These are phyloP conservation scores for Dictyostelium intermedium DNA, from an alignment of 78 protist species.

Conservation along the genomic window DNA sequence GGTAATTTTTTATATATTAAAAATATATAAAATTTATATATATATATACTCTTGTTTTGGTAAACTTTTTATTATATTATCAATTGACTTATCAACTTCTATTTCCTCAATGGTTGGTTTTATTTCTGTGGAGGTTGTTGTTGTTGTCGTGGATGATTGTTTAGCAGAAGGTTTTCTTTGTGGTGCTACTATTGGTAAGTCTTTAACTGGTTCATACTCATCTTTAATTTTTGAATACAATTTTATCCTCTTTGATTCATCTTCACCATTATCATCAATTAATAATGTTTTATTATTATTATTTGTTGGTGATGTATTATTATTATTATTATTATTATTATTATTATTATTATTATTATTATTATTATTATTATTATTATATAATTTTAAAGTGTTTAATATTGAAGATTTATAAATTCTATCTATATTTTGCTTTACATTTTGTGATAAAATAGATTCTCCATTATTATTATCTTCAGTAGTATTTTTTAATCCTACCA, in stretches of 20 bases:
- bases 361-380: neutral
- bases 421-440: neutral
- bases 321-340: neutral
- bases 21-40: neutral
- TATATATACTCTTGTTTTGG: conserved; percentile 28
- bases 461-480: neutral
- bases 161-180: neutral
- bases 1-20: too few relatives aligned
- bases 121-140: neutral
- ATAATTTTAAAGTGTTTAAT: conserved; percentile 5
- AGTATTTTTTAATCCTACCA: neutral
- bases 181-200: conserved; percentile 4
- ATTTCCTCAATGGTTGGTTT: conserved; percentile 38
- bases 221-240: conserved; percentile 65
- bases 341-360: neutral
- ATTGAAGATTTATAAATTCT: neutral
- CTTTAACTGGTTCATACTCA: conserved; percentile 50
- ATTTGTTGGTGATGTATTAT: neutral
- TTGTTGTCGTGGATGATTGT: neutral
- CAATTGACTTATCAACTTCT: conserved; percentile 23
- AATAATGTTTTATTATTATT: neutral
- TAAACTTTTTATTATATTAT: conserved; percentile 2
- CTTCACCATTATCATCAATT: neutral
- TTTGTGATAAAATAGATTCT: neutral
- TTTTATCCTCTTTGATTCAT: conserved; percentile 23